Evolutionary conservation across 2,329 filamentous ascomycete genomes (phyloP), one percentile per base, ranked within the genome.

Genomic region (Fusarium domesticum): DNA sequence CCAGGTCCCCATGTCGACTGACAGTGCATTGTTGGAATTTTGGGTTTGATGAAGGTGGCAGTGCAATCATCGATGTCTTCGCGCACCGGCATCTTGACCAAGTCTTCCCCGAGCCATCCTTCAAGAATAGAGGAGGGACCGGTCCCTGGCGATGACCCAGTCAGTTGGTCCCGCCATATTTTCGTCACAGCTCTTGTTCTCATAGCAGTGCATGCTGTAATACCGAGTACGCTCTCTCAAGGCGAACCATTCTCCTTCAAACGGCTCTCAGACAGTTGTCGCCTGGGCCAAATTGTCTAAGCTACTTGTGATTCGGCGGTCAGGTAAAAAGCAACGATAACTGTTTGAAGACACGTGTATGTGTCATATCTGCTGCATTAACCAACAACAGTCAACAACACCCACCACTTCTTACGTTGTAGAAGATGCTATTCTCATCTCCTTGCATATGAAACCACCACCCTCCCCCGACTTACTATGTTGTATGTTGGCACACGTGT

Each of bases 191-290:
- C n/a, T n/a, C n/a, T 45, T 43, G 25, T 36, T 44, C 34, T 35
- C 35, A 6, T 23, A 16, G 19, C 33, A 19, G 45, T 52, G 49
- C 47, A 43, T 38, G 35, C 30, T 35, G 40, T 46, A 50, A 51
- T 51, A 34, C 47, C 41, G 35, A 41, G 35, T 31, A 39, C 32
- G 33, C 35, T 39, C 35, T 19, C 28, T 12, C 25, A 5, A n/a
- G n/a, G n/a, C n/a, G n/a, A n/a, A n/a, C n/a, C 12, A 28, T 5
- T 36, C 39, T 19, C 37, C 31, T 50, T 34, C 38, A 38, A 37
- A 34, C 38, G 28, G 12, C 15, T 20, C 16, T 44, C n/a, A 34
- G 16, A 35, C 33, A 23, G 35, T 34, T 17, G 36, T 42, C 20
- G 32, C 25, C 39, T 32, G 20, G 41, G 19, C 16, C 40, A 20